Evolutionary conservation across 2,329 filamentous ascomycete genomes (phyloP), one percentile per base, ranked within the genome.

Genomic region (Trichoderma atrobrunneum): DNA sequence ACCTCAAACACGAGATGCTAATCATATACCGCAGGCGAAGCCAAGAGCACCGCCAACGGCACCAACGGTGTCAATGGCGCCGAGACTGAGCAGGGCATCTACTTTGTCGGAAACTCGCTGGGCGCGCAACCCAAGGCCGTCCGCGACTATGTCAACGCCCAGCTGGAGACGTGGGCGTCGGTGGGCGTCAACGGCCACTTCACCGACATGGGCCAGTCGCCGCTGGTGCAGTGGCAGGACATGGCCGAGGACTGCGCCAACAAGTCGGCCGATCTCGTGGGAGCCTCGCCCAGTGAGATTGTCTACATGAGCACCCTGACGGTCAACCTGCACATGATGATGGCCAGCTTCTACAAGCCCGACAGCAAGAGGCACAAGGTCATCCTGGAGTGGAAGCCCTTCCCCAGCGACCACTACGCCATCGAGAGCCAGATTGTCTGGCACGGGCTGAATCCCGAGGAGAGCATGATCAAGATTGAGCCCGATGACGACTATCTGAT

Each of bases 261-360:
- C 65, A 87, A 91, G 77, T 92, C 92, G 78, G 89, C 92, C 2
- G 89, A 88, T 34, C 84, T 97, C 21, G 91, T 97, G 12, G 94
- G 94, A 21, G 93, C 93, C 0, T 83, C 87, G 3, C 82, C 90
- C 1, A 86, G 86, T 68, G 94, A 97, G 82, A 90, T 97, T 18
- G 93, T 93, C 67, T 88, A 95, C 64, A 97, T 97, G 94, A 93
- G 94, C 79, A 95, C 92, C 0, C 82, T 97, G 77, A 97, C 93
- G 2, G 89, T 87, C 26, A 97, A 97, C 80, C 80, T 97, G 73
- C 93, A 97, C 80, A 81, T 97, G 18, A 84, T 96, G 77, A 90
- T 97, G 90, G 91, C 92, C 8, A 93, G 91, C 81, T 97, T 97
- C 82, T 97, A 95, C 82, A 86, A 84, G 68, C 93, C 93, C 0